Base-by-base conservation (phyloP, 2,329 filamentous ascomycete species). In the Trichoderma gracile region DNA sequence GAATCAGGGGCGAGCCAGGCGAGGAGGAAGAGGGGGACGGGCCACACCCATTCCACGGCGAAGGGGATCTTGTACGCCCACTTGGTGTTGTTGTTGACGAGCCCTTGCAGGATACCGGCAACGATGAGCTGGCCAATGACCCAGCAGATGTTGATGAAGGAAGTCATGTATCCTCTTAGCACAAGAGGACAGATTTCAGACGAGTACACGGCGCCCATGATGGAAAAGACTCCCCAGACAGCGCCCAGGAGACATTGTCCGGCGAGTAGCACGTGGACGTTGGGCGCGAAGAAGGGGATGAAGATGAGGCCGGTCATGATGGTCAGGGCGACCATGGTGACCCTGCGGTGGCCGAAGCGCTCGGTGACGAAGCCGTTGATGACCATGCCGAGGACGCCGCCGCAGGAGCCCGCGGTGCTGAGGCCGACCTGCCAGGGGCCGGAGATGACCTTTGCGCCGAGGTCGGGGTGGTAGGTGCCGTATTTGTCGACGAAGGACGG, bases 291-390 rank as follows among this genome's bases (percentile, higher is more conserved):
- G 54, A 71, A 68, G 6, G 60, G 64, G 10, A 71, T 67, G 47
- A 69, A 71, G 38, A 71, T 67, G 30, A 70, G 63, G 2, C 66
- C 66, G 3, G 65, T 66, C 17, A 80, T 72, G 69, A 74, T 61
- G 3, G 78, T 65, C 52, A 84, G 64, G 10, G 81, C 82, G 8
- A 68, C 77, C 45, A 86, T 81, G 67, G 88, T 79, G 14, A 83
- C 85, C 70, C 80, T 81, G 19, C 83, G 65, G n/a, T 67, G 69
- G 4, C 70, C 69, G 33, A 67, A 67, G 2, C 65, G 53, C 25
- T 69, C 67, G 3, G 66, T 68, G 19, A 68, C 57, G 45, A 65
- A 67, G 40, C 69, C 68, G 49, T 68, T 68, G 43, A 69, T 61
- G 46, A 66, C 14, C 53, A 66, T 57, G 15, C 70, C 70, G 21